phyloP scores from a whole-genome alignment of 2,329 filamentous ascomycete genomes.

The Pseudocercospora vitis region DNA sequence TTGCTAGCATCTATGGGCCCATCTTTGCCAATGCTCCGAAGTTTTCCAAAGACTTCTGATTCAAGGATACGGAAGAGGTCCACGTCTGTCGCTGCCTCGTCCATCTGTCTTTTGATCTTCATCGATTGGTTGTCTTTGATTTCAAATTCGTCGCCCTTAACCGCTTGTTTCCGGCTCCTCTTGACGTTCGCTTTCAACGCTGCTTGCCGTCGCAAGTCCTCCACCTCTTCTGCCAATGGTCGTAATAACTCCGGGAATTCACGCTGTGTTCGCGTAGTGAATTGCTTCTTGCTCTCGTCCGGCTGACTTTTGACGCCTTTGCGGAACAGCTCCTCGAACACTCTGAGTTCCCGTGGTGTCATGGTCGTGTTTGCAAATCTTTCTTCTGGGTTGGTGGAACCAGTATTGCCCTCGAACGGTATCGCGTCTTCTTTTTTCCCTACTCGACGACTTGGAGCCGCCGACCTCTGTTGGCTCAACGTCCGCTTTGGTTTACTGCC shows the following conservation, averaged over 20 bases:
- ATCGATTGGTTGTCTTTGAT: constrained; percentile 17
- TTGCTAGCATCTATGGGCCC: constrained; percentile 1
- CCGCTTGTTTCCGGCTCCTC: not conserved
- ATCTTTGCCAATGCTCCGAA: constrained; percentile 1
- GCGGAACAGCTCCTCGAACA: constrained; percentile 25
- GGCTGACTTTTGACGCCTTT: constrained; percentile 12
- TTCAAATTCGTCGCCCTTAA: constrained; percentile 1
- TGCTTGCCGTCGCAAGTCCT: constrained; percentile 14
- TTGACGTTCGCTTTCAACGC: not conserved
- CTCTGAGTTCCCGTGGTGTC: constrained; percentile 23
- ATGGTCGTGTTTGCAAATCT: constrained; percentile 24
- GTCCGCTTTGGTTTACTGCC: not conserved
- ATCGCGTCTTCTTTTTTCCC: constrained; percentile 8
- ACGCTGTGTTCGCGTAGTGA: not conserved
- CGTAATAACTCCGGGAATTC: constrained; percentile 25
- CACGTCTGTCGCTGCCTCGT: constrained; percentile 58
- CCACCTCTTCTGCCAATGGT: constrained; percentile 26
- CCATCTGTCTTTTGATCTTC: constrained; percentile 58
- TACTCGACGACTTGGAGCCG: not conserved
- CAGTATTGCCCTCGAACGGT: constrained; percentile 22
- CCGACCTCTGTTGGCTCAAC: not conserved
- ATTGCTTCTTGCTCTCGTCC: constrained; percentile 4
- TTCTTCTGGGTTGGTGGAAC: constrained; percentile 11
- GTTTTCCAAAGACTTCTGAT: constrained; percentile 60
- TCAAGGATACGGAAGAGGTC: constrained; percentile 69